Evolutionary conservation across 306 rosid genomes (phyloP).

Genomic region (Ormosia semicastrata): DNA sequence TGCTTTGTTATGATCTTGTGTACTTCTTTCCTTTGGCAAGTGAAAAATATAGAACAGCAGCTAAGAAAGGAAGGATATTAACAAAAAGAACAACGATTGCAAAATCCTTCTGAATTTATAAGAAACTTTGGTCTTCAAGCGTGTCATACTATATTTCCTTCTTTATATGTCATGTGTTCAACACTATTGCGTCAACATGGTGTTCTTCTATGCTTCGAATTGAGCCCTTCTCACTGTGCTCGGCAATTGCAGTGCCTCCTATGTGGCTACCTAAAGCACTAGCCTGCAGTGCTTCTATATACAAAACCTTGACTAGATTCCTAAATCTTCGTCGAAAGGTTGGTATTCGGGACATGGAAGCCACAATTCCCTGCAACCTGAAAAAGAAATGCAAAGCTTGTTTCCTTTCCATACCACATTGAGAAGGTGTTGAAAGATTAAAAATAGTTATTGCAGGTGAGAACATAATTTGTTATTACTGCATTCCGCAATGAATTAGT

Average conservation of each 20-base stretch:
- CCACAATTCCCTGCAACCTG: conserved; percentile 79
- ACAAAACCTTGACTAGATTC: conserved; percentile 59
- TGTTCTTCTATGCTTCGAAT: too few species aligned
- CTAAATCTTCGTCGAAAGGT: conserved; percentile 64
- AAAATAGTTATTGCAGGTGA: background rate
- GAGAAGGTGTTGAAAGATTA: background rate
- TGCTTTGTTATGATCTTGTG: background rate
- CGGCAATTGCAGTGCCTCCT: conserved; percentile 28
- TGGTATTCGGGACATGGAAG: conserved; percentile 67
- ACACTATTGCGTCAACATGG: too few species aligned
- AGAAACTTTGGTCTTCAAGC: too few species aligned
- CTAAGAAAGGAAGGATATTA: background rate
- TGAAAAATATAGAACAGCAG: background rate
- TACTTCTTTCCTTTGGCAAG: background rate
- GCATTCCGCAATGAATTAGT: background rate
- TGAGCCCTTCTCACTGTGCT: background rate
- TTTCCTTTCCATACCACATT: background rate
- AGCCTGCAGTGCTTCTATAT: conserved; percentile 61
- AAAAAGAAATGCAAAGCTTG: background rate
- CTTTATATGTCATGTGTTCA: too few species aligned
- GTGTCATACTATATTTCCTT: too few species aligned
- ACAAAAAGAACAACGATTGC: background rate
- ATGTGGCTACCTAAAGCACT: conserved; percentile 37
- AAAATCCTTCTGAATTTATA: too few species aligned
- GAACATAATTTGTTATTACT: background rate